Conservation (phyloP, 331 rosid species). For the Malus hybrid region DNA sequence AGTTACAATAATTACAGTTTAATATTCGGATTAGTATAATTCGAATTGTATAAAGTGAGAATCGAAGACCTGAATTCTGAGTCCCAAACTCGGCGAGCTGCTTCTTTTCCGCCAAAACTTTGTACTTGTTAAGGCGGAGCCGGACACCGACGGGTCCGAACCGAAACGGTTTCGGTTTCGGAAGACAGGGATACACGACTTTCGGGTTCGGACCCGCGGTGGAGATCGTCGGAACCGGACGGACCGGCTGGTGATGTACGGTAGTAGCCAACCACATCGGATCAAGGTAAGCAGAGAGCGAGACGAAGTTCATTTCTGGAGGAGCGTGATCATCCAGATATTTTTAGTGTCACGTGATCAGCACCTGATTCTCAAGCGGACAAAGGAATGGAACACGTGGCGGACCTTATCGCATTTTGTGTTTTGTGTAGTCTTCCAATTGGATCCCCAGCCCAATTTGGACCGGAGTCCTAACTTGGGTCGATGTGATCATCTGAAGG, state of each 20-base stretch:
- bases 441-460: too few species aligned
- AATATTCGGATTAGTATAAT: background rate
- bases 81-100: constrained; percentile 11
- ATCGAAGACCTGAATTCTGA: constrained; percentile 20
- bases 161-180: background rate
- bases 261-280: constrained; percentile 28
- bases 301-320: background rate
- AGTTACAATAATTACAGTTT: background rate
- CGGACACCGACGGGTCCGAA: background rate
- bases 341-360: background rate
- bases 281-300: background rate
- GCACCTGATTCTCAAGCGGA: background rate
- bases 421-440: too few species aligned
- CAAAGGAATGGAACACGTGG: too few species aligned
- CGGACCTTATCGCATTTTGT: too few species aligned
- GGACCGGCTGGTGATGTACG: constrained; percentile 11
- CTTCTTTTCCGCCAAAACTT: constrained; percentile 22
- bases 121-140: constrained; percentile 2
- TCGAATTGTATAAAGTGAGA: background rate
- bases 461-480: too few species aligned
- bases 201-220: constrained; percentile 1
- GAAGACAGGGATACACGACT: background rate
- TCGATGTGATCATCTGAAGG: too few species aligned
- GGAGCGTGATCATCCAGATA: background rate
- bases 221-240: constrained; percentile 15